Percentiles rank a stretch among this genome's conserved stretches.
These are phyloP conservation scores for Phytophthora vignae DNA, from an alignment of 352 stramenopile genomes.

Conservation along the genomic window DNA sequence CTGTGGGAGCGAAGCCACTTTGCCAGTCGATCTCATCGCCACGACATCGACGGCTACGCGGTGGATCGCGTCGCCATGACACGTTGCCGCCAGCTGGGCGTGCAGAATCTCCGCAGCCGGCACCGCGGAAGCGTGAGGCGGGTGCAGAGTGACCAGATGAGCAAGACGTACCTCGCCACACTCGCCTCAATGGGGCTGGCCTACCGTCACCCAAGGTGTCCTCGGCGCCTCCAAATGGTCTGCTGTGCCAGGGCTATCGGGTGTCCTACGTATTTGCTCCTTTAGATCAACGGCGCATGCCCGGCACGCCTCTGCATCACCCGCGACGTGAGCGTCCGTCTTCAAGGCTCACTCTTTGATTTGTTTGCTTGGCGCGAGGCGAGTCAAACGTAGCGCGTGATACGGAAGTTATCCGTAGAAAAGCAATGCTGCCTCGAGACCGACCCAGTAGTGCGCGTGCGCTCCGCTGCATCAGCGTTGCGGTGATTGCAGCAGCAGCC, in stretches of 20 bases:
- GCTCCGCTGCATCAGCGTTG: slow-evolving; percentile 15
- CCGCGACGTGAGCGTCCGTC: neutral
- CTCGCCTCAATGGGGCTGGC: neutral
- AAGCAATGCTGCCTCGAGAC: slow-evolving; percentile 19
- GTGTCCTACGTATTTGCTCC: slow-evolving; percentile 15
- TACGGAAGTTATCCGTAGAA: neutral
- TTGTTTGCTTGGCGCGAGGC: slow-evolving; percentile 20
- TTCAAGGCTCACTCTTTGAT: slow-evolving; percentile 42
- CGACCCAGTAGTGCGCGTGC: slow-evolving; percentile 5
- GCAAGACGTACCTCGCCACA: slow-evolving; percentile 19
- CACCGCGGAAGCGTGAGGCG: slow-evolving; percentile 30
- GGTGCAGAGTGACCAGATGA: slow-evolving; percentile 37
- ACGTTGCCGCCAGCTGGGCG: slow-evolving; percentile 17
- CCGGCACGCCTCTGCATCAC: slow-evolving; percentile 29
- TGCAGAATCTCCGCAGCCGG: slow-evolving; percentile 23
- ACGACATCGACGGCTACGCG: slow-evolving; percentile 3
- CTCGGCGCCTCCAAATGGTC: slow-evolving; percentile 18
- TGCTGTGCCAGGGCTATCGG: slow-evolving; percentile 28
- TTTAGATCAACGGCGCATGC: slow-evolving; percentile 15
- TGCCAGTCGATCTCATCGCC: slow-evolving; percentile 23
- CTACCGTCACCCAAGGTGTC: slow-evolving; percentile 6
- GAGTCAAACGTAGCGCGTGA: slow-evolving; percentile 15
- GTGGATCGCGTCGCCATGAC: slow-evolving; percentile 6
- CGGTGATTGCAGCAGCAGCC: slow-evolving; percentile 8
- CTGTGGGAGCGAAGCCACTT: slow-evolving; percentile 18